A percentile compares a stretch with the other conserved stretches of the same genome.
Evolutionary conservation across 106 monocot genomes (phyloP).

Genomic region (Triglochin maritima): DNA sequence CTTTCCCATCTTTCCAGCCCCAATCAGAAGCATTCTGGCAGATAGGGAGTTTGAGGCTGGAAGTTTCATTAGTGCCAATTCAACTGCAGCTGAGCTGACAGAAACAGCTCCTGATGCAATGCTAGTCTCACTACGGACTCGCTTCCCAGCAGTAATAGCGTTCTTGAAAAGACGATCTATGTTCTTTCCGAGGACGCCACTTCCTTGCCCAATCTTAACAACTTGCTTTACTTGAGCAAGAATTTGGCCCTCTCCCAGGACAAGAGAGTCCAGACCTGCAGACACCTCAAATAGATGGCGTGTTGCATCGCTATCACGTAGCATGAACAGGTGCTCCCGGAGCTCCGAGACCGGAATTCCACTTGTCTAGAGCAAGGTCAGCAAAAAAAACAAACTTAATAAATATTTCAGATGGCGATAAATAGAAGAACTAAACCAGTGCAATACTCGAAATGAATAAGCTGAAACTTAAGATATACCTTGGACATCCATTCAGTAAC

Average conservation of each 20-base stretch:
- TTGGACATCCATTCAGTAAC: constrained; percentile 94
- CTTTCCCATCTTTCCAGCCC: constrained; percentile 98
- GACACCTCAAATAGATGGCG: constrained; percentile 90
- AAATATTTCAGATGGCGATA: background rate
- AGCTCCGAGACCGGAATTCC: constrained; percentile 84
- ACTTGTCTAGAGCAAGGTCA: constrained; percentile 46
- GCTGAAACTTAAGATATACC: constrained; percentile 21
- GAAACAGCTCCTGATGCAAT: constrained; percentile 94
- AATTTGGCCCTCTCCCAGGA: constrained; percentile 95
- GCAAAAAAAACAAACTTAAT: constrained; percentile 3
- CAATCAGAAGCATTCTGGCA: constrained; percentile 83
- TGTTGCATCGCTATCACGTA: constrained; percentile 87
- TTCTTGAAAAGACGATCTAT: constrained; percentile 92
- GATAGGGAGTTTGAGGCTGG: constrained; percentile 35
- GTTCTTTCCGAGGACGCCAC: constrained; percentile 78
- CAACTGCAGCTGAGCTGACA: constrained; percentile 96
- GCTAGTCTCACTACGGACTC: constrained; percentile 80
- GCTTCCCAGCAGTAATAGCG: constrained; percentile 86
- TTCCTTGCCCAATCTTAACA: constrained; percentile 63
- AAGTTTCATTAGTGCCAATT: constrained; percentile 88
- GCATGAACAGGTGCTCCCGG: constrained; percentile 70
- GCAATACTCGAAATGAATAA: background rate
- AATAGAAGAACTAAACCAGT: background rate
- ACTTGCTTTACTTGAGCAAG: constrained; percentile 96
- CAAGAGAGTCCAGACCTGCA: constrained; percentile 90